Evolutionary conservation across 177 flowering plant genomes (phyloP).

Genomic region (Vitis hybrid): DNA sequence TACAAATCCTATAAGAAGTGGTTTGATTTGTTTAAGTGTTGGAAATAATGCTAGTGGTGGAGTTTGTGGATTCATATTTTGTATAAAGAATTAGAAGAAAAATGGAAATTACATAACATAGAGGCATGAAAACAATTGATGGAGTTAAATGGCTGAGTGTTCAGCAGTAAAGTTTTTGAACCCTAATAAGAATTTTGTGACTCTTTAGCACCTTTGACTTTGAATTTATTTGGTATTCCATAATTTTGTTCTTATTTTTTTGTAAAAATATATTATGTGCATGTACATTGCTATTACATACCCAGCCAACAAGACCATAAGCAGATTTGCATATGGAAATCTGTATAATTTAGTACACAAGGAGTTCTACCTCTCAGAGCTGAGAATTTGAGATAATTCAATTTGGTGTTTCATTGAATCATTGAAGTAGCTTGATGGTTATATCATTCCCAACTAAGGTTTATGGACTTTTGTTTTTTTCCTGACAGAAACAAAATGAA

Average conservation of each 20-base stretch:
- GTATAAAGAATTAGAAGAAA: background rate
- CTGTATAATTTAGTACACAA: background rate
- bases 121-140: background rate
- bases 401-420: no score
- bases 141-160: background rate
- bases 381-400: background rate
- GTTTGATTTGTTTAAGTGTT: background rate
- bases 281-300: background rate
- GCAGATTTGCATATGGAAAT: background rate
- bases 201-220: background rate
- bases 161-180: background rate
- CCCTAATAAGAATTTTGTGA: background rate
- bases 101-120: no score
- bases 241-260: background rate
- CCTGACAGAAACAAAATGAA: conserved; percentile 14
- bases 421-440: background rate
- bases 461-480: background rate
- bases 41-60: background rate
- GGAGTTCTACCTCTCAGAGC: background rate
- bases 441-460: background rate
- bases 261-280: background rate
- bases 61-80: background rate
- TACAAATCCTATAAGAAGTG: background rate
- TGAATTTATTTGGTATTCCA: no score
- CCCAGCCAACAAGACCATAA: background rate